Evolutionary conservation across 345 rosid genomes (phyloP).

Genomic region (Rhizophora apiculata): DNA sequence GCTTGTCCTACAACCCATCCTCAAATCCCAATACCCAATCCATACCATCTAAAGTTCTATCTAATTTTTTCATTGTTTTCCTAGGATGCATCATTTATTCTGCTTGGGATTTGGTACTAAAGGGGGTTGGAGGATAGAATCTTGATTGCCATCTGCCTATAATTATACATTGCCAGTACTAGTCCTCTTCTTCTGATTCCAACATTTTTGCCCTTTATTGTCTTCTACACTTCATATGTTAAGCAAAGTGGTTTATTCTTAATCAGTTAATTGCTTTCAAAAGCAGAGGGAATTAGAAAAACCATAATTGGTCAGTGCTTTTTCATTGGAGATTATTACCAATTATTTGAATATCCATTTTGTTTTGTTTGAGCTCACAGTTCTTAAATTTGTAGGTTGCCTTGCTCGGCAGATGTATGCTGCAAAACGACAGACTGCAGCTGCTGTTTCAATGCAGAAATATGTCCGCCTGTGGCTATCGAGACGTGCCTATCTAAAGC

Average conservation of each 20-base stretch:
- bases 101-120: too few species aligned
- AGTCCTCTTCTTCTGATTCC: neutral
- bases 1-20: too few species aligned
- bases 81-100: too few species aligned
- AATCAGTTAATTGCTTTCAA: too few species aligned
- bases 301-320: neutral
- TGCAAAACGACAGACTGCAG: constrained; percentile 58
- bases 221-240: too few species aligned
- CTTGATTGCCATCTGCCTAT: neutral
- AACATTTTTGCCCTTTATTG: neutral
- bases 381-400: constrained; percentile 56
- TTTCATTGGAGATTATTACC: neutral
- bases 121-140: too few species aligned
- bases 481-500: constrained; percentile 46
- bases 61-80: too few species aligned
- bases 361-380: constrained; percentile 26
- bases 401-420: constrained; percentile 58
- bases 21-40: too few species aligned
- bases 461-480: constrained; percentile 58
- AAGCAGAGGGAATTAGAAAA: too few species aligned
- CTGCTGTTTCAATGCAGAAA: constrained; percentile 70
- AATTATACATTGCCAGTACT: neutral
- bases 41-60: too few species aligned
- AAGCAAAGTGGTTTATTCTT: too few species aligned
- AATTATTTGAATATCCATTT: neutral